Conservation (phyloP, 176 grass and related monocot genomes). For the Thalia dealbata region DNA sequence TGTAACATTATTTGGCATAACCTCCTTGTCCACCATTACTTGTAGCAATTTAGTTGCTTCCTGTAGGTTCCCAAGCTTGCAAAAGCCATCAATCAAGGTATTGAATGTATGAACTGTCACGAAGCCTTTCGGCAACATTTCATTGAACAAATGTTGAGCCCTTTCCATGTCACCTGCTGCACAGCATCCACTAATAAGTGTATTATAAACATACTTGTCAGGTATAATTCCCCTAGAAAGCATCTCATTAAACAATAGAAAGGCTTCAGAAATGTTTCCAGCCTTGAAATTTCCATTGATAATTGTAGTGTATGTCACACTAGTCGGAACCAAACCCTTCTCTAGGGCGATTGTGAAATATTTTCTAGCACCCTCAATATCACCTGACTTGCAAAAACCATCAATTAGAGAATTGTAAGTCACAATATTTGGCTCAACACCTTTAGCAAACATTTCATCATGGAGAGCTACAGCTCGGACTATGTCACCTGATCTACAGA, state of each 20-base stretch:
- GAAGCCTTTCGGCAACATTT: slow-evolving; percentile 28
- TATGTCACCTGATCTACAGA: slow-evolving; percentile 40
- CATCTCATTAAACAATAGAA: slow-evolving; percentile 58
- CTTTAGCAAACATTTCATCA: slow-evolving; percentile 54
- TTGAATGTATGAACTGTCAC: slow-evolving; percentile 35
- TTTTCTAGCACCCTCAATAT: slow-evolving; percentile 36
- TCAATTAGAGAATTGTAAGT: slow-evolving; percentile 53
- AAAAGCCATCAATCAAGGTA: slow-evolving; percentile 44
- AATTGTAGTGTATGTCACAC: slow-evolving; percentile 52
- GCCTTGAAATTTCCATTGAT: slow-evolving; percentile 59
- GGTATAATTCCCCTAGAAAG: slow-evolving; percentile 38
- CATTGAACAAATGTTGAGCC: slow-evolving; percentile 27
- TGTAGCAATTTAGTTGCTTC: slow-evolving; percentile 38
- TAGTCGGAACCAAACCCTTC: slow-evolving; percentile 49
- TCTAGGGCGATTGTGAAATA: slow-evolving; percentile 28
- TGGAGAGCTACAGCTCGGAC: slow-evolving; percentile 46
- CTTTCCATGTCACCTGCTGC: slow-evolving; percentile 26
- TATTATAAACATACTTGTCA: slow-evolving; percentile 38
- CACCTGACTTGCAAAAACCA: slow-evolving; percentile 53
- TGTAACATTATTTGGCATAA: slow-evolving; percentile 27
- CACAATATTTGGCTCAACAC: slow-evolving; percentile 48
- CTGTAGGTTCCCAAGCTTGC: slow-evolving; percentile 46
- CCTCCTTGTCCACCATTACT: slow-evolving; percentile 39
- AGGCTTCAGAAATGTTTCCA: slow-evolving; percentile 34
- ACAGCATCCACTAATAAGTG: slow-evolving; percentile 37